Conservation (phyloP, 2,329 filamentous ascomycete genomes). For the Pseudocercospora vitis region DNA sequence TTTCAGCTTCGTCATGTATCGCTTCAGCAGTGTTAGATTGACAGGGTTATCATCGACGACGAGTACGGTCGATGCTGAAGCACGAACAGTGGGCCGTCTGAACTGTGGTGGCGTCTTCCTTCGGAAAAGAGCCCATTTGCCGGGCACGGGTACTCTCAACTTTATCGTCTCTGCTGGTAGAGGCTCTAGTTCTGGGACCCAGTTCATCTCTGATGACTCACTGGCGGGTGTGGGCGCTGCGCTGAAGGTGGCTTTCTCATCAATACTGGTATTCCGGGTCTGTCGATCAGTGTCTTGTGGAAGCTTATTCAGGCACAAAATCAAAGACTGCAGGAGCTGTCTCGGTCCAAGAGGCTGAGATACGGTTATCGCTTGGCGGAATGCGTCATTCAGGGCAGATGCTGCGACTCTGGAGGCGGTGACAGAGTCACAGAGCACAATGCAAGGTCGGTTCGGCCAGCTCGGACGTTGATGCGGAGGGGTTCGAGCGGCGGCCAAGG, state of each 20-base stretch:
- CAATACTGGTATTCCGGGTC: background rate
- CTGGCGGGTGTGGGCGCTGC: conserved; percentile 3
- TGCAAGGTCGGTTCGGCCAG: conserved; percentile 1
- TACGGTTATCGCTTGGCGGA: conserved; percentile 8
- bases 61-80: conserved; percentile 19
- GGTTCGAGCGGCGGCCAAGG: background rate
- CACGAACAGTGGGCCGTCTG: background rate
- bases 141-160: background rate
- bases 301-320: conserved; percentile 8
- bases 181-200: background rate
- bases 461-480: background rate
- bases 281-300: background rate
- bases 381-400: background rate
- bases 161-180: background rate
- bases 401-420: conserved; percentile 7
- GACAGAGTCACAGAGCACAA: conserved; percentile 15
- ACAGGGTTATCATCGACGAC: conserved; percentile 37
- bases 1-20: conserved; percentile 31
- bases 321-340: conserved; percentile 10
- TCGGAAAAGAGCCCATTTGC: background rate
- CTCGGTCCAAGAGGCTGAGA: conserved; percentile 10
- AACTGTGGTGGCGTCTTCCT: background rate
- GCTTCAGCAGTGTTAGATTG: conserved; percentile 30
- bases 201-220: conserved; percentile 9
- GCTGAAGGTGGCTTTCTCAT: background rate